Base-by-base conservation (phyloP, 306 rosid genomes). In the Citrullus mucosospermus region DNA sequence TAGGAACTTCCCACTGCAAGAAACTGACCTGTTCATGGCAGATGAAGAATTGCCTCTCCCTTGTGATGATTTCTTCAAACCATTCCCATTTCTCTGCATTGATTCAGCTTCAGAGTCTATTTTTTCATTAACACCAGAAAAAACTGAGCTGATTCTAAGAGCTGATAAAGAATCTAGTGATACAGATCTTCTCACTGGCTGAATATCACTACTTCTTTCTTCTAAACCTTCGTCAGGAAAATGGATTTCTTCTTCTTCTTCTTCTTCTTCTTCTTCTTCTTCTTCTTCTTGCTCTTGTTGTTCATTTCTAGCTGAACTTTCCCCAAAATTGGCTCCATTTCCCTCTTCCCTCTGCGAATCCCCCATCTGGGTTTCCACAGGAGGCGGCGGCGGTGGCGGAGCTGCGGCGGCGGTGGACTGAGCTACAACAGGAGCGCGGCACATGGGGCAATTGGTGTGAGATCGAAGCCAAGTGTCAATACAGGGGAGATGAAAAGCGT, bases 381-480 rank as follows among this genome's bases (percentile, higher is more conserved):
- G 68, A 61, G 73, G 0, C 93, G 86, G 65, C 1, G 16, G 46
- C 15, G 10, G 43, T 16, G 54, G 3, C 13, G 72, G 50, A 4
- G 72, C 4, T 0, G 48, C 6, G 3, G 28, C 36, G 77, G 57
- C 39, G 20, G 58, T 0, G 14, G 60, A 14, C 3, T 30, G 46
- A 53, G 39, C 48, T 20, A 90, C 85, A 13, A 91, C 85, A 0
- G 97, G 97, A 22, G 98, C 96, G 0, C 97, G 91, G 60, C 98
- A 93, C 88, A 87, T 73, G 51, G 98, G 98, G 56, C 98, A 93
- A 32, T 86, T 93, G 25, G 96, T 93, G 72, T 93, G 98, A 0
- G 98, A 91, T n/a, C 84, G 57, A 39, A 93, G 97, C 98, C 98
- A 93, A 0, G 97, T 93, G 73, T 93, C 98, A 78, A 93, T 91